Conservation (phyloP, 228 moss, liverwort and hornwort species). For the Sphagnum fallax region DNA sequence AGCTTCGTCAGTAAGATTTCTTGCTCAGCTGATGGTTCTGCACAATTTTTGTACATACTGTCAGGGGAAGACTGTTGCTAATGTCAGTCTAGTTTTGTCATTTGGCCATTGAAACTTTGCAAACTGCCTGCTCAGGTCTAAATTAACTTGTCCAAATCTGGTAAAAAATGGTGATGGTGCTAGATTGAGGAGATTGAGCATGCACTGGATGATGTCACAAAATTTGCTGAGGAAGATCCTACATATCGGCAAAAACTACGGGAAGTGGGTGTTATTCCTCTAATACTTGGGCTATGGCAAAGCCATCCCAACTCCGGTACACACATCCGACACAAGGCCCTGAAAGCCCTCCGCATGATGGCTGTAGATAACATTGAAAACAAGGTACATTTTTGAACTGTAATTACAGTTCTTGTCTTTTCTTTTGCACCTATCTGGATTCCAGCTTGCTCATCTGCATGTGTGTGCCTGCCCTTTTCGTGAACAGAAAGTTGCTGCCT, state of each 20-base stretch:
- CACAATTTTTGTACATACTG: no score
- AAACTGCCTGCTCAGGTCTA: no score
- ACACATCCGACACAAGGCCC: conserved; percentile 32
- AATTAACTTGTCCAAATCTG: no score
- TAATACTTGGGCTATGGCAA: conserved; percentile 33
- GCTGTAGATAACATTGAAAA: conserved; percentile 19
- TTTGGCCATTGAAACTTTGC: no score
- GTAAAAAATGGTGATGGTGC: neutral
- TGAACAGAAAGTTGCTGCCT: no score
- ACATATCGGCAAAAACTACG: conserved; percentile 24
- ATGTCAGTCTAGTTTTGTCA: no score
- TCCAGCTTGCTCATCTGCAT: no score
- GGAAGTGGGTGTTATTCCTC: conserved; percentile 32
- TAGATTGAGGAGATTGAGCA: conserved; percentile 41
- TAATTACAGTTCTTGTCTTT: no score
- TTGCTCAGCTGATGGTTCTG: no score
- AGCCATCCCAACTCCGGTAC: conserved; percentile 28
- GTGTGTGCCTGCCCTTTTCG: no score
- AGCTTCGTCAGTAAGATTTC: conserved; percentile 18
- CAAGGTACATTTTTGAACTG: conserved; percentile 17
- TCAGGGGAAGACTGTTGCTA: no score
- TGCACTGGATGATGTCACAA: conserved; percentile 31
- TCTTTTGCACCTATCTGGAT: no score
- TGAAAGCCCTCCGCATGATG: conserved; percentile 28
- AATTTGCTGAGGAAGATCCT: conserved; percentile 18